Base-by-base conservation (phyloP, 352 stramenopile species). In the Thraustochytrium sp. region DNA sequence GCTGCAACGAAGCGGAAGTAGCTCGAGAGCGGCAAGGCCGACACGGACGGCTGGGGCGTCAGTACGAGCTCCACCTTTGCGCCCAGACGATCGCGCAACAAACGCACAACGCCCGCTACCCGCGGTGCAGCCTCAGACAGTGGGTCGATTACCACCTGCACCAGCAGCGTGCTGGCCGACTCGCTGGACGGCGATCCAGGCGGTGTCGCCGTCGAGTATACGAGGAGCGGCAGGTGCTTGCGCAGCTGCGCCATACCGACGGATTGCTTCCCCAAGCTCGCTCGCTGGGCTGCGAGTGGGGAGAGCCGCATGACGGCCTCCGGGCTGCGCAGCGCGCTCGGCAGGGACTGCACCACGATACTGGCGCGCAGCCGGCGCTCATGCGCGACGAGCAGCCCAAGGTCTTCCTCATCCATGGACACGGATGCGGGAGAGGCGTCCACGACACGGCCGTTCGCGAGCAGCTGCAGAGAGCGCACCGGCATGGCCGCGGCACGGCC, bases 1-100 rank as follows among this genome's bases (percentile, higher is more conserved):
- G 91, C 88, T 44, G 94, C 62, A 11, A 89, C 84, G 75, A 96
- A 97, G 29, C 93, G 90, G 83, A 97, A 98, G 86, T 97, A 98
- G 8, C 91, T 91, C 86, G 96, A 90, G 3, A 98, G 85, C 21
- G 95, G 95, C 34, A 97, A 91, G 73, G 96, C 90, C 0, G 86
- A 89, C 72, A 96, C 90, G 68, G 96, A 90, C 13, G 87, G 0
- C 82, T 85, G 36, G 87, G 95, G 62, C 26, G 82, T n/a, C 18
- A 93, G 83, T 2, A 90, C 40, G 2, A 93, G 16, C 5, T 63
- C 73, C 1, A 89, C 55, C 21, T 65, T 76, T 5, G 90, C 46
- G 9, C 82, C 42, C 9, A 92, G 61, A 1, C 48, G 29, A 40
- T 87, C 68, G 3, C 84, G 86, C 1, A 88, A 59, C 23, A 89